A percentile compares a stretch with the other conserved stretches of the same genome.
Evolutionary conservation across 2,329 filamentous ascomycete species (phyloP).

Genomic region (Aspergillus intermedius): DNA sequence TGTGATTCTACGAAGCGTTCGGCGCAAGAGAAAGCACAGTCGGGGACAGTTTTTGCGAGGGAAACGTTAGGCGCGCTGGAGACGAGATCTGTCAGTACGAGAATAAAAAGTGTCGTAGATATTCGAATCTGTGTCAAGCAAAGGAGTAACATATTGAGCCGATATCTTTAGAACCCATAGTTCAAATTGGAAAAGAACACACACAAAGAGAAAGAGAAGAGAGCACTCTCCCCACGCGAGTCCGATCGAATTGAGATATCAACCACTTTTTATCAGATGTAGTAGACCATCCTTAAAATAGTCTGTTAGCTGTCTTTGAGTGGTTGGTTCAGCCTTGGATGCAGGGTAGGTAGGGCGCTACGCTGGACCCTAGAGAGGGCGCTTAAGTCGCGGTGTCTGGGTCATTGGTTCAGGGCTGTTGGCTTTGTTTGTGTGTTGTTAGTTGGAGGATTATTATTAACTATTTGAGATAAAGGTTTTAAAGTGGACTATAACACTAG

Average conservation of each 20-base stretch:
- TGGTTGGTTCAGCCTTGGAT: too few species aligned
- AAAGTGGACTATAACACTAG: too few species aligned
- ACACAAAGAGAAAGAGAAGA: too few species aligned
- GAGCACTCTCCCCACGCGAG: too few species aligned
- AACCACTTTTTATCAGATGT: not conserved
- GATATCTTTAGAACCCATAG: too few species aligned
- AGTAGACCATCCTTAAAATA: not conserved
- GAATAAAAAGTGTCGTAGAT: too few species aligned
- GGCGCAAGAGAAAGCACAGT: slow-evolving; percentile 58
- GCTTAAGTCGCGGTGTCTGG: not conserved
- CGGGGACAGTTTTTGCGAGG: not conserved
- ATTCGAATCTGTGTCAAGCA: too few species aligned
- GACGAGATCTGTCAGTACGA: not conserved
- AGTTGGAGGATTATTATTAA: too few species aligned
- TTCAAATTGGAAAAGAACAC: too few species aligned
- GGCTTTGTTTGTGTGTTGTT: slow-evolving; percentile 8
- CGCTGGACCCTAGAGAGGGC: not conserved
- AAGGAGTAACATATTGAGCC: too few species aligned
- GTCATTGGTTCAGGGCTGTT: not conserved
- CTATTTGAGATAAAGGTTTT: too few species aligned
- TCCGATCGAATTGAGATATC: too few species aligned
- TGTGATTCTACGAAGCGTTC: slow-evolving; percentile 56
- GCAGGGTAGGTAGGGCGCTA: not conserved
- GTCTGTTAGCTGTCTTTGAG: not conserved
- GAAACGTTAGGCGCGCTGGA: not conserved